Evolutionary conservation across 2,329 filamentous ascomycete genomes (phyloP).

Genomic region (Diaporthe helianthi): DNA sequence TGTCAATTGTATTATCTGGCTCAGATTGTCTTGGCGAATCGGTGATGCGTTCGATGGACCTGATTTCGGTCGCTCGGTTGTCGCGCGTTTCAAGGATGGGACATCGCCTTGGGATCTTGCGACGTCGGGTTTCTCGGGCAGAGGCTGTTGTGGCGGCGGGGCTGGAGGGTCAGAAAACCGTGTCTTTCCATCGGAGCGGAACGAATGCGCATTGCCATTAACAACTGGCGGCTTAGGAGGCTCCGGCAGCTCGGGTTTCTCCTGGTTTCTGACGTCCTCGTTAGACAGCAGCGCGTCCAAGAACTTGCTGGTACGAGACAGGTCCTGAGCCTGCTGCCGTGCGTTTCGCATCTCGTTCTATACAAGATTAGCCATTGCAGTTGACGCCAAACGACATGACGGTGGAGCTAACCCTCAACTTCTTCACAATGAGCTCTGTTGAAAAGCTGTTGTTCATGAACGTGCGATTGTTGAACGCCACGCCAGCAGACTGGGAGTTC

Average conservation of each 20-base stretch:
- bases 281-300: conserved; percentile 78
- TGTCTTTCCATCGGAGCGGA: conserved; percentile 77
- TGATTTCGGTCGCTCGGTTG: conserved; percentile 76
- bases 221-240: conserved; percentile 54
- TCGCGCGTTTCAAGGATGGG: conserved; percentile 74
- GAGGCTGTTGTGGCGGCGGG: conserved; percentile 88
- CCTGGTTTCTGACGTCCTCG: conserved; percentile 67
- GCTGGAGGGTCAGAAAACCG: conserved; percentile 93
- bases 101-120: conserved; percentile 52
- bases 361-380: conserved; percentile 37
- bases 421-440: conserved; percentile 93
- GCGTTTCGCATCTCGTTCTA: conserved; percentile 91
- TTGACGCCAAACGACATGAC: conserved; percentile 33
- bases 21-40: conserved; percentile 64
- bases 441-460: conserved; percentile 51
- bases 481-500: conserved; percentile 58
- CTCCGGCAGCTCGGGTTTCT: conserved; percentile 58
- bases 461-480: conserved; percentile 50
- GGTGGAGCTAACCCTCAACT: conserved; percentile 70
- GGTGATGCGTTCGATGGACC: conserved; percentile 62
- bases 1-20: conserved; percentile 83
- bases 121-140: conserved; percentile 90
- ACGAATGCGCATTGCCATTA: conserved; percentile 60
- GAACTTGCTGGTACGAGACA: conserved; percentile 82
- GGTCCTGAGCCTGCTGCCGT: conserved; percentile 84